These are phyloP conservation scores for Candida ortonii DNA, from an alignment of 805 yeast genomes.

Conservation along the genomic window DNA sequence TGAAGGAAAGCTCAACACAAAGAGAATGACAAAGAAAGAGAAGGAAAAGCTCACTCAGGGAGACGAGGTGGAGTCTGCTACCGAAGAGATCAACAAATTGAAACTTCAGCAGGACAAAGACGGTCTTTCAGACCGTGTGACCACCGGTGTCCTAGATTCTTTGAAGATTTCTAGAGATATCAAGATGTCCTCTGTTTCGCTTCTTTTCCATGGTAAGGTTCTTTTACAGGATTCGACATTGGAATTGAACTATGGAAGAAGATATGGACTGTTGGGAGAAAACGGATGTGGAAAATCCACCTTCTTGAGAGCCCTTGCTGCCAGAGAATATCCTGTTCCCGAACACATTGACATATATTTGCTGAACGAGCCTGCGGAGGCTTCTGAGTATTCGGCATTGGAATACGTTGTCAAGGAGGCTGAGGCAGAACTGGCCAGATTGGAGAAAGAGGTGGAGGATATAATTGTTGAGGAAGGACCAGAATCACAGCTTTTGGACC, in stretches of 20 bases:
- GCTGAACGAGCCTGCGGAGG: conserved; percentile 96
- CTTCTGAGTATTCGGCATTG: conserved; percentile 86
- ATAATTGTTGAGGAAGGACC: conserved; percentile 90
- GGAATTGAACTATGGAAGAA: conserved; percentile 95
- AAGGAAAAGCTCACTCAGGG: conserved; percentile 36
- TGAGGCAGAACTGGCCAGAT: conserved; percentile 82
- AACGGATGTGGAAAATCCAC: conserved; percentile 99
- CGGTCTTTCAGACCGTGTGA: conserved; percentile 95
- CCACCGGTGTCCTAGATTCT: conserved; percentile 94
- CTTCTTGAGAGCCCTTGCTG: conserved; percentile 87
- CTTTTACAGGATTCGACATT: conserved; percentile 86
- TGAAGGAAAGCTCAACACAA: conserved; percentile 62
- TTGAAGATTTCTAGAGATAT: conserved; percentile 89
- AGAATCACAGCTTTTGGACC: conserved; percentile 81
- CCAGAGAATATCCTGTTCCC: conserved; percentile 95
- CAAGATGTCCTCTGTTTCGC: conserved; percentile 83
- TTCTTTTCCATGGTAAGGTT: conserved; percentile 96
- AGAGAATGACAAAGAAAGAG: conserved; percentile 63
- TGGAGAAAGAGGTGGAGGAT: conserved; percentile 90
- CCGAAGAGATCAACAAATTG: conserved; percentile 76
- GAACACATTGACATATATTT: conserved; percentile 86
- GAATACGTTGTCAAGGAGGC: conserved; percentile 98
- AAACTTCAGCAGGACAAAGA: conserved; percentile 91
- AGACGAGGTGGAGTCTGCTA: conserved; percentile 60
- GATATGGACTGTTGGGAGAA: conserved; percentile 96